Evolutionary conservation across 2,329 filamentous ascomycete genomes (phyloP), one percentile per base, ranked within the genome.

Genomic region (Nothopassalora personata): DNA sequence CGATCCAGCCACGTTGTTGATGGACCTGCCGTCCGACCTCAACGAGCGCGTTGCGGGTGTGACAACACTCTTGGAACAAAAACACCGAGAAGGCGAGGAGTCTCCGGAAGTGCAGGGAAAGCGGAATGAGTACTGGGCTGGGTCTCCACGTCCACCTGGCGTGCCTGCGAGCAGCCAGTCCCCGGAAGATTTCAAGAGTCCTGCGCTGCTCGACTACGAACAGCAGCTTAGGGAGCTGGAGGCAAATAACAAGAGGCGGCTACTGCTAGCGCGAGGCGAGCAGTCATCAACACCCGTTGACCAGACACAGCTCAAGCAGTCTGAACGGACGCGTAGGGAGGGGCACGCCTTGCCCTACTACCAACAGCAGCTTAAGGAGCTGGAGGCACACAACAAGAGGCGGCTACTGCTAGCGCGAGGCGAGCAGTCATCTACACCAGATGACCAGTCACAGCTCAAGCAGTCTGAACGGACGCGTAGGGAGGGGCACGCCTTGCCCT

Each of bases 291-390:
- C 11, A 8, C 39, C 13, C 18, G 39, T 15, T n/a, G 13, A 43
- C 18, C 4, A 18, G 13, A 15, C 13, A 18, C 39, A 34, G 8
- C 8, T 34, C 23, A 23, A 23, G 11, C 7, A 11, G 31, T 43
- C 18, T 15, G 39, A 43, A 43, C 13, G 18, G 39, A 13, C 15
- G 39, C 18, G 39, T n/a, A n/a, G n/a, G 15, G 13, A 43, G 39
- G 23, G 23, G 23, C 23, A 23, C 23, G 23, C 23, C 23, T 23
- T 91, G 43, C 88, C 91, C 73, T 88, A 92, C 72, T 91, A 91
- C 68, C 87, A 91, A 76, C 90, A 91, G 87, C 88, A 91, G 72
- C 76, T 91, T 70, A 91, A 90, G 87, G 75, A 91, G 39, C 80
- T 91, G 11, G 89, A 53, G 27, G 91, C 43, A 50, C 57, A 60